Conservation (phyloP, 768 basidiomycete species). For the Fomitopsis serialis region DNA sequence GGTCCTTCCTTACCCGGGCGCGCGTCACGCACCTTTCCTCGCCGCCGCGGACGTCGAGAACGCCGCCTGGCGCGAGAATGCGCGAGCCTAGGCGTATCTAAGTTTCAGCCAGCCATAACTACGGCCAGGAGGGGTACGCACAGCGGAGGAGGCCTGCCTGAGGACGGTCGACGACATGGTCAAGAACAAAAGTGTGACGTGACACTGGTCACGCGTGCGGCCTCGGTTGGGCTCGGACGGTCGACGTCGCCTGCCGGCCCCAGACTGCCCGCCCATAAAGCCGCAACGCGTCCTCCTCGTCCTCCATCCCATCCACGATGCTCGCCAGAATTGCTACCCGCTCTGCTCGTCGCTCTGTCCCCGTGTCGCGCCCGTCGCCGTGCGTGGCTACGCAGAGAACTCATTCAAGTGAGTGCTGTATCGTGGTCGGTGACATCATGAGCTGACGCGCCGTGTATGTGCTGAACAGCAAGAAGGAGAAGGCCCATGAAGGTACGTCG, state of each 20-base stretch:
- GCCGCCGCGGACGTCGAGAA: slow-evolving; percentile 56
- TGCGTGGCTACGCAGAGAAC: slow-evolving; percentile 55
- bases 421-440: background rate
- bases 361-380: slow-evolving; percentile 37
- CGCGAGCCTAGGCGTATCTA: slow-evolving; percentile 38
- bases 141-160: slow-evolving; percentile 49
- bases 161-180: slow-evolving; percentile 63
- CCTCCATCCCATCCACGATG: slow-evolving; percentile 29
- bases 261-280: slow-evolving; percentile 2
- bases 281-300: slow-evolving; percentile 11
- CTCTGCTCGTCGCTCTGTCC: slow-evolving; percentile 25
- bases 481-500: slow-evolving; percentile 58
- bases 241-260: slow-evolving; percentile 5
- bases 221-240: slow-evolving; percentile 20
- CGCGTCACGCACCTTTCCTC: slow-evolving; percentile 55
- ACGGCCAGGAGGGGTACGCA: slow-evolving; percentile 24
- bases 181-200: slow-evolving; percentile 40
- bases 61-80: slow-evolving; percentile 44
- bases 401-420: slow-evolving; percentile 50
- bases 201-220: slow-evolving; percentile 20
- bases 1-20: slow-evolving; percentile 14
- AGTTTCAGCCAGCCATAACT: background rate
- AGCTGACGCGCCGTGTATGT: slow-evolving; percentile 6
- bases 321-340: slow-evolving; percentile 32
- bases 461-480: slow-evolving; percentile 59